Percentiles rank a stretch among this genome's conserved stretches.
Evolutionary conservation across 352 stramenopile genomes (phyloP).

Genomic region (Phytophthora tubulina): DNA sequence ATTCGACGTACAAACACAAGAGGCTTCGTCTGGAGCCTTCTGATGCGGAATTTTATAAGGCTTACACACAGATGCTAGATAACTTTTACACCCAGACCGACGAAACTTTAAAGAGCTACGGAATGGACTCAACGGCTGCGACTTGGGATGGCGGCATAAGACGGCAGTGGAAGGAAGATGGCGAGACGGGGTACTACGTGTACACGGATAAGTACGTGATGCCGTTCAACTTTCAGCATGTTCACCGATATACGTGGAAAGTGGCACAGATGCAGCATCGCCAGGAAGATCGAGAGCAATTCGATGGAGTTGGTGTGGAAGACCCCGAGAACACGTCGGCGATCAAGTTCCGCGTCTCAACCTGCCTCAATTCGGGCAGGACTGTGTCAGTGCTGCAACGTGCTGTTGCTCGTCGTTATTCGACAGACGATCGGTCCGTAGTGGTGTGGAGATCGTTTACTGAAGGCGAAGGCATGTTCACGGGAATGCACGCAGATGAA

Average conservation of each 20-base stretch:
- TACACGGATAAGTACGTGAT: constrained; percentile 17
- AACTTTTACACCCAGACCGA: constrained; percentile 17
- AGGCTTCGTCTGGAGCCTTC: constrained; percentile 28
- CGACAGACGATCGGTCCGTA: constrained; percentile 6
- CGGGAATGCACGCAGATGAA: constrained; percentile 36
- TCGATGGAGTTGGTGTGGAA: constrained; percentile 4
- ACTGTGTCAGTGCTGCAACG: constrained; percentile 23
- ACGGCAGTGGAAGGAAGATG: constrained; percentile 26
- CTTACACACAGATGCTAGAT: constrained; percentile 10
- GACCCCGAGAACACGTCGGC: constrained; percentile 17
- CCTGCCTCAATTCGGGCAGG: constrained; percentile 18
- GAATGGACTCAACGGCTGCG: constrained; percentile 15
- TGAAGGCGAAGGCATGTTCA: constrained; percentile 30
- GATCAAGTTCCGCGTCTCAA: constrained; percentile 29
- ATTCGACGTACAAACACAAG: constrained; percentile 19
- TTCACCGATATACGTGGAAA: constrained; percentile 10
- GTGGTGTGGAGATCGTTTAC: constrained; percentile 26
- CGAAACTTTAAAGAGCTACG: constrained; percentile 20
- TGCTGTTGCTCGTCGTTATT: constrained; percentile 15
- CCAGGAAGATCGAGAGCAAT: constrained; percentile 24
- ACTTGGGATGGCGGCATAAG: constrained; percentile 2
- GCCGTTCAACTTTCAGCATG: constrained; percentile 14
- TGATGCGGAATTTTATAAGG: constrained; percentile 25
- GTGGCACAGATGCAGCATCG: constrained; percentile 28
- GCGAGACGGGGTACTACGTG: constrained; percentile 19